Base-by-base conservation (phyloP, 192 early-diverging fungal species). In the Dissophora ornata region DNA sequence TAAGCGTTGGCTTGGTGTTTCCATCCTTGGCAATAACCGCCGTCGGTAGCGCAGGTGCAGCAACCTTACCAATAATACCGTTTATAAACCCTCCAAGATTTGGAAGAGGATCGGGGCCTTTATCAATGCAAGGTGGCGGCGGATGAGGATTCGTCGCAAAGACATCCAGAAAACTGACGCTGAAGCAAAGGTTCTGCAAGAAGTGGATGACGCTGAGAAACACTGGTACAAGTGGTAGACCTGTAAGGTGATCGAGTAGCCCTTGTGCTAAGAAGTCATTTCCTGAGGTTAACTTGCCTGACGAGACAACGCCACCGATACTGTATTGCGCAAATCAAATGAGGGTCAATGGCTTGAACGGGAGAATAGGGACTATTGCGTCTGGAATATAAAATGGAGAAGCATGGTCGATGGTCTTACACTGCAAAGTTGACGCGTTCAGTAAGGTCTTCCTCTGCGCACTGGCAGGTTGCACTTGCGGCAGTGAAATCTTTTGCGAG, bases 361-460 rank as follows among this genome's bases (percentile, higher is more conserved):
- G 7, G n/a, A n/a, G n/a, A n/a, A n/a, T n/a, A n/a, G n/a, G n/a
- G n/a, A n/a, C n/a, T n/a, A n/a, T n/a, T n/a, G n/a, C n/a, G n/a
- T n/a, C n/a, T n/a, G n/a, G n/a, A n/a, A n/a, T n/a, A n/a, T n/a
- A n/a, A n/a, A n/a, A n/a, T n/a, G n/a, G n/a, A n/a, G n/a, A n/a
- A n/a, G n/a, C n/a, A n/a, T n/a, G n/a, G n/a, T n/a, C n/a, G n/a
- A n/a, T n/a, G n/a, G 11, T 46, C 50, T 46, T 61, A 69, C 57
- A 69, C 29, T 1, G 67, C 67, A 55, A 70, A 61, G 50, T 70
- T 70, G 50, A 70, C 58, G 15, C 67, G 67, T 15, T 60, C 57
- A 24, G 67, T 62, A 28, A 70, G 24, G 18, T 70, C 57, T 26
- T 15, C 38, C 0, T n/a, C 57, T 9, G 36, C 36, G 30, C 67